Percentiles rank a stretch among this genome's conserved stretches.
Conservation (phyloP, 106 monocot genomes). For the Dendrobium officinale region DNA sequence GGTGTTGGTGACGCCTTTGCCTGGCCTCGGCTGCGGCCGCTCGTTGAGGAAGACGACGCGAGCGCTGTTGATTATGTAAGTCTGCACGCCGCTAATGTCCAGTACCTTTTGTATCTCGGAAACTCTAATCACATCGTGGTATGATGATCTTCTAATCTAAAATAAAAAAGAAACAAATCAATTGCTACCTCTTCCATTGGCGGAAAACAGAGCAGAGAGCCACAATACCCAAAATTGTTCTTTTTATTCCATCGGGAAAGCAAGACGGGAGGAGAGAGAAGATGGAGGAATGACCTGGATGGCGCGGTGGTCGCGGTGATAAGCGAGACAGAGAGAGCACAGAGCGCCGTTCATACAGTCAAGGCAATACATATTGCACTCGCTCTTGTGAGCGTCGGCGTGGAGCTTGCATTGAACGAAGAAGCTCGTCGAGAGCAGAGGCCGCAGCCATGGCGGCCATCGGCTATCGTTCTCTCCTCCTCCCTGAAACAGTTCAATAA, state of each 20-base stretch:
- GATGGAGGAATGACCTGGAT: constrained; percentile 52
- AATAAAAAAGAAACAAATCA: neutral
- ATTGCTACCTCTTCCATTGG: neutral
- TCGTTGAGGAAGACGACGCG: constrained; percentile 80
- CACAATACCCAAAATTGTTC: neutral
- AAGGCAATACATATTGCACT: constrained; percentile 95
- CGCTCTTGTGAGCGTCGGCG: constrained; percentile 78
- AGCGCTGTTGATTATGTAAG: constrained; percentile 97
- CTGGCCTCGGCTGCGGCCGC: constrained; percentile 52
- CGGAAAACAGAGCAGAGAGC: neutral
- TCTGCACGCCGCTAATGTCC: constrained; percentile 81
- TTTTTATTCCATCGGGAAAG: neutral
- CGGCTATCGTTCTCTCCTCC: constrained; percentile 17
- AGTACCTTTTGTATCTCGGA: constrained; percentile 79
- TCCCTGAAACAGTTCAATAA: neutral
- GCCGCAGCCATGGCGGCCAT: constrained; percentile 85
- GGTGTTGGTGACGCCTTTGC: constrained; percentile 45
- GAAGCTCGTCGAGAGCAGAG: constrained; percentile 59
- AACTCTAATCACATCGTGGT: constrained; percentile 94
- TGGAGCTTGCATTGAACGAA: constrained; percentile 86
- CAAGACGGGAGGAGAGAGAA: neutral
- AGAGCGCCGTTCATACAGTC: constrained; percentile 75
- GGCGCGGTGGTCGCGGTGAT: constrained; percentile 59
- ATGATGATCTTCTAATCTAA: constrained; percentile 89
- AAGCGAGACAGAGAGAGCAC: constrained; percentile 76